A percentile compares a stretch with the other conserved stretches of the same genome.
phyloP scores from a whole-genome alignment of 768 basidiomycete genomes.

The Leccinum sublutescens region DNA sequence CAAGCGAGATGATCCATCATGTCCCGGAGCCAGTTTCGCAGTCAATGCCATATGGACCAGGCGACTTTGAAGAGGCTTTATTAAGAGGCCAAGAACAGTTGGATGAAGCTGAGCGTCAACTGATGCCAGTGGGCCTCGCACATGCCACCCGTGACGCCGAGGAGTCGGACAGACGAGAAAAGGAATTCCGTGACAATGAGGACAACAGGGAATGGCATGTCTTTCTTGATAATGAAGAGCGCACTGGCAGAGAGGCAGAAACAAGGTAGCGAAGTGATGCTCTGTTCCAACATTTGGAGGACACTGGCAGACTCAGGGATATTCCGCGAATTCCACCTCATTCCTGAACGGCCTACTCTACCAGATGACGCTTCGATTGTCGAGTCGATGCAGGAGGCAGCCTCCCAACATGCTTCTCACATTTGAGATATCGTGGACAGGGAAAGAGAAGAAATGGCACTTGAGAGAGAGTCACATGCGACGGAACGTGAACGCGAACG shows the following conservation, averaged over 20 bases:
- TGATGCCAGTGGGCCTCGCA: slow-evolving; percentile 41
- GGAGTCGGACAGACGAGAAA: slow-evolving; percentile 49
- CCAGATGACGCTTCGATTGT: too few species aligned
- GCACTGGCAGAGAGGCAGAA: slow-evolving; percentile 48
- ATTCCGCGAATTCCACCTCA: too few species aligned
- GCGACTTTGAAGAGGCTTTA: slow-evolving; percentile 45
- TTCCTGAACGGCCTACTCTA: too few species aligned
- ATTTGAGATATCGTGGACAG: too few species aligned
- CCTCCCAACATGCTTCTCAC: too few species aligned
- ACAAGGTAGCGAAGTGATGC: slow-evolving; percentile 40
- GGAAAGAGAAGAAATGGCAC: too few species aligned
- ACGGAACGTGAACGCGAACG: too few species aligned
- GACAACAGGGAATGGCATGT: slow-evolving; percentile 54
- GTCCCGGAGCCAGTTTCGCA: slow-evolving; percentile 24
- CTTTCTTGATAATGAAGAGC: slow-evolving; percentile 58
- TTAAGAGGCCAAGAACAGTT: slow-evolving; percentile 51
- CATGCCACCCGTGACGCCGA: slow-evolving; percentile 58
- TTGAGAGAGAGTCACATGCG: too few species aligned
- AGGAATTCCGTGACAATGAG: slow-evolving; percentile 62
- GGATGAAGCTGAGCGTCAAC: slow-evolving; percentile 49
- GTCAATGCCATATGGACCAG: slow-evolving; percentile 22
- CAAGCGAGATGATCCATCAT: slow-evolving; percentile 28
- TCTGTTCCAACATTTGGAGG: too few species aligned
- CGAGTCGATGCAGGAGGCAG: too few species aligned
- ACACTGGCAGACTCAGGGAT: too few species aligned